Evolutionary conservation across 2,329 filamentous ascomycete species (phyloP), one percentile per base, ranked within the genome.

Genomic region (Colletotrichum graminicola): DNA sequence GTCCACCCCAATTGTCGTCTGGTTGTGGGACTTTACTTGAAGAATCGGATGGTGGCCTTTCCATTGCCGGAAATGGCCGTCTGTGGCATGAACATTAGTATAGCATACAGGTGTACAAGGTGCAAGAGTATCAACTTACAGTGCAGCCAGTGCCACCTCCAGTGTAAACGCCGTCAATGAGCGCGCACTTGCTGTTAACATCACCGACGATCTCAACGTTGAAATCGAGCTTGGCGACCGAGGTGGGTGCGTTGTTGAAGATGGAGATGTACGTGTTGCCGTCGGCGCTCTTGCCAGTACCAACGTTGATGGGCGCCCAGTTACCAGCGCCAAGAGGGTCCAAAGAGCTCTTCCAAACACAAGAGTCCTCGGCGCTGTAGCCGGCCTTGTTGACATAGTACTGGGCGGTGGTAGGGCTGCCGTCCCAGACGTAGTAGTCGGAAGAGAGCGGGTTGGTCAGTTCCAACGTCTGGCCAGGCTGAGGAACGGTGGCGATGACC

Each of bases 371-470:
- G 70, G 90, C 83, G 23, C 82, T 77, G 64, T 92, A 85, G 72
- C 94, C 94, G 76, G 89, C 87, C 77, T 93, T 93, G 89, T 98
- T 98, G 83, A 98, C 89, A 80, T 99, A 99, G 88, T 97, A 98
- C 84, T 98, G 96, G 55, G 95, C 95, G 59, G 94, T 95, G 63
- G 96, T 98, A 62, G 84, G 77, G 80, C 88, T 88, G 76, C 89
- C 89, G 77, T 93, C 76, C 93, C 94, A 97, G 73, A 86, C 83
- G 86, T 94, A 98, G 86, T 95, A 97, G 62, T 84, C 86, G 60
- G 80, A 79, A 72, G 91, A 90, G 75, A 92, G 84, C 57, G 95
- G 93, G 85, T 94, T 95, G 79, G 93, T 94, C 75, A 99, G 84
- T 45, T 86, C 82, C 72, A 89, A 84, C 34, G 83, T 87, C 60